Percentiles rank a stretch among this genome's conserved stretches.
phyloP scores from a whole-genome alignment of 768 basidiomycete species.

The Lactarius trivialis region DNA sequence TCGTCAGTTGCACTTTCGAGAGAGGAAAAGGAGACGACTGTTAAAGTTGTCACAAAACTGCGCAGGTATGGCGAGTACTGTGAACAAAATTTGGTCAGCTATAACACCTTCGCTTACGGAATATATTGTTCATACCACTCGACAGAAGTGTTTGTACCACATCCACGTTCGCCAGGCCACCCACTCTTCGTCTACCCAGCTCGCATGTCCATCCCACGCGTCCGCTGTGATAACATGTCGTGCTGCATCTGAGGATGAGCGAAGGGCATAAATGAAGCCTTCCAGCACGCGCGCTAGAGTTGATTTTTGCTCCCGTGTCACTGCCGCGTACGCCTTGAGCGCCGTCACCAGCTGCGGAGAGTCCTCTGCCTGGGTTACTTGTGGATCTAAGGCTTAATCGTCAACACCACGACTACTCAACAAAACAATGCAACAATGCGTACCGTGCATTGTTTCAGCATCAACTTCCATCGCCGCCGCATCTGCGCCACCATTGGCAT shows the following conservation, averaged over 20 bases:
- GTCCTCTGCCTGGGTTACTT: constrained; percentile 46
- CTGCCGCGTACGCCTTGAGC: constrained; percentile 65
- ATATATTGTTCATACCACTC: constrained; percentile 47
- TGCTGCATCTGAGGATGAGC: constrained; percentile 38
- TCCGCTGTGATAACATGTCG: constrained; percentile 54
- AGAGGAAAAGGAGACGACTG: constrained; percentile 59
- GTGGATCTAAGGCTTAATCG: constrained; percentile 24
- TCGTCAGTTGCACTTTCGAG: constrained; percentile 54
- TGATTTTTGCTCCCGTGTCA: constrained; percentile 70
- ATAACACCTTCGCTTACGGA: not conserved
- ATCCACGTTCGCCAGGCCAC: constrained; percentile 83
- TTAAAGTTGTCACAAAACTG: constrained; percentile 64
- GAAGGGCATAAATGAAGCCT: constrained; percentile 51
- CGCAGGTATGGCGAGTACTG: constrained; percentile 79
- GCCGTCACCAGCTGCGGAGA: constrained; percentile 65
- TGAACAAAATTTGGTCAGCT: constrained; percentile 4
- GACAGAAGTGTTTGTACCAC: constrained; percentile 87
- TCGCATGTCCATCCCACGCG: constrained; percentile 63
- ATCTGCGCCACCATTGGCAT: constrained; percentile 38
- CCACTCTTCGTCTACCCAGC: constrained; percentile 74
- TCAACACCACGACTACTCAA: not conserved
- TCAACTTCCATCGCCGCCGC: constrained; percentile 58
- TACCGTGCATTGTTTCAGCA: constrained; percentile 59
- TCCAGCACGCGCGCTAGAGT: constrained; percentile 68
- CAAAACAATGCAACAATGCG: constrained; percentile 25